These are phyloP conservation scores for Durio zibethinus DNA, from an alignment of 345 rosid species.

Conservation along the genomic window DNA sequence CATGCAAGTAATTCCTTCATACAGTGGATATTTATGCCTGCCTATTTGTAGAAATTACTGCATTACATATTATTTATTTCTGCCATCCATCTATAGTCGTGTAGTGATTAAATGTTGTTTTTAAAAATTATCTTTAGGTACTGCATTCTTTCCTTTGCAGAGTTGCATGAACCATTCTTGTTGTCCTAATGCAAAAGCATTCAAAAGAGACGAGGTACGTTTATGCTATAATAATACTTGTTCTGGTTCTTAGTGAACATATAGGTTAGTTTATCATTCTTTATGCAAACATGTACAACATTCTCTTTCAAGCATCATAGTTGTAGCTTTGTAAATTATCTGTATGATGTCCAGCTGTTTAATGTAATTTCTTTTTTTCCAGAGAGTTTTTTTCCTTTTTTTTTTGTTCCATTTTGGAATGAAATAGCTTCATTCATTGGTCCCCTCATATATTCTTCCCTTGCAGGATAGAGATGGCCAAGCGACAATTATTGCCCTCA, in stretches of 20 bases:
- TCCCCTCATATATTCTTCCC: not conserved
- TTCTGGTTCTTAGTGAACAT: not conserved
- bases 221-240: not conserved
- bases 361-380: not conserved
- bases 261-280: not conserved
- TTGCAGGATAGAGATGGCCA: constrained; percentile 85
- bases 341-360: not conserved
- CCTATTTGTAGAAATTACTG: not conserved
- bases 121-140: constrained; percentile 45
- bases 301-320: not conserved
- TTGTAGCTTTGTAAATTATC: not conserved
- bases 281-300: not conserved
- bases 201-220: constrained; percentile 88
- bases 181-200: constrained; percentile 83
- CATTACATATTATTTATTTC: not conserved
- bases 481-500: constrained; percentile 64
- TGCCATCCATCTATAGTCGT: not conserved
- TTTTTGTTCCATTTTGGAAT: not conserved
- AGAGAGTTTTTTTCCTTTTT: not conserved
- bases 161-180: constrained; percentile 97
- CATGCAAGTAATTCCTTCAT: not conserved
- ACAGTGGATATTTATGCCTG: not conserved
- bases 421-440: not conserved
- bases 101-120: not conserved
- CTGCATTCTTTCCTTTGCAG: constrained; percentile 91